These are phyloP conservation scores for Solanum dulcamara DNA, from an alignment of 257 asterid species.

Conservation along the genomic window DNA sequence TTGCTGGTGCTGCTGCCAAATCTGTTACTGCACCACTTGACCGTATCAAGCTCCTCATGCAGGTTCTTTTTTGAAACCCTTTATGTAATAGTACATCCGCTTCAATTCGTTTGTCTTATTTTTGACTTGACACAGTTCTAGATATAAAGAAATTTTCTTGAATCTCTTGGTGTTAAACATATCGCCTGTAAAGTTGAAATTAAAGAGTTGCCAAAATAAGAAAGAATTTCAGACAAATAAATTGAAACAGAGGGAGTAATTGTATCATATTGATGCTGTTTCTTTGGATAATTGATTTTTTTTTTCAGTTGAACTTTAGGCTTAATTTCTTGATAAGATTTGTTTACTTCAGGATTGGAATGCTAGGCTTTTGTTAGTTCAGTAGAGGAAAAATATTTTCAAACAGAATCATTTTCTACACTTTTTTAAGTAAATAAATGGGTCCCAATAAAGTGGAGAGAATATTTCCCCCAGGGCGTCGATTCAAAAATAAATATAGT, in stretches of 20 bases:
- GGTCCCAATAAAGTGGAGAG: neutral
- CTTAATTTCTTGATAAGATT: neutral
- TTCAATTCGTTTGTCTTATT: neutral
- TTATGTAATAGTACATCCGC: neutral
- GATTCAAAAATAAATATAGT: neutral
- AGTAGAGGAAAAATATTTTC: neutral
- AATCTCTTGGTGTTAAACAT: neutral
- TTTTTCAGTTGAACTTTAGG: neutral
- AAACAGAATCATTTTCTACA: neutral
- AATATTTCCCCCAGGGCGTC: neutral
- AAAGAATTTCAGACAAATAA: neutral
- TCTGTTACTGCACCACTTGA: conserved; percentile 93
- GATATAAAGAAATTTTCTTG: neutral
- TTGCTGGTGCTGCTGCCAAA: conserved; percentile 89
- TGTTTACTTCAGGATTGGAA: no score
- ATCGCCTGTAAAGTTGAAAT: neutral
- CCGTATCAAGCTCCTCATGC: conserved; percentile 90
- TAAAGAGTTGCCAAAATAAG: neutral
- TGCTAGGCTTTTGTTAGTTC: neutral
- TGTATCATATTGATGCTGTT: neutral
- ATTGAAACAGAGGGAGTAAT: neutral
- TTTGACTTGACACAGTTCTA: neutral
- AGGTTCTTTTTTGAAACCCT: conserved; percentile 23
- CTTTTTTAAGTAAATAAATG: neutral
- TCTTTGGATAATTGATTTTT: neutral